Evolutionary conservation across 371 early-diverging fungal species (phyloP).

Genomic region (Chytridium lagenaria): DNA sequence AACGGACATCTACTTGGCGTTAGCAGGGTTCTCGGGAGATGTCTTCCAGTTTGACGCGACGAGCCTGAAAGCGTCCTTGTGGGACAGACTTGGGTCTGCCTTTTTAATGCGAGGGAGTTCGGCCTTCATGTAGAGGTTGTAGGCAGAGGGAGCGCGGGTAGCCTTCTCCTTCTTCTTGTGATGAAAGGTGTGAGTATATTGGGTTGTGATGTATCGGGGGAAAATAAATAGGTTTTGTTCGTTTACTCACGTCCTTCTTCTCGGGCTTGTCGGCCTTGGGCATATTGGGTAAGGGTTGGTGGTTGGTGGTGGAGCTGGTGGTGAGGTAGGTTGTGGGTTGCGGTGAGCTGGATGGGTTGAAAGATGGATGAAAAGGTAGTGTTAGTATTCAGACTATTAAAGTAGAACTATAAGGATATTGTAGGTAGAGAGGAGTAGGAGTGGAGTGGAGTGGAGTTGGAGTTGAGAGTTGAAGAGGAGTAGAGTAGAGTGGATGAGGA

Average conservation of each 20-base stretch:
- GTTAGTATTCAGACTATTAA: no score
- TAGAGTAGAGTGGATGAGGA: neutral
- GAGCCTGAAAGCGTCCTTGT: conserved; percentile 67
- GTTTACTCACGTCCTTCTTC: neutral
- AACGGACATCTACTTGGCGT: conserved; percentile 23
- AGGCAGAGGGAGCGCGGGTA: conserved; percentile 36
- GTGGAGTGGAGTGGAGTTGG: neutral
- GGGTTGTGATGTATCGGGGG: no score
- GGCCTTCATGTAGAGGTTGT: conserved; percentile 45
- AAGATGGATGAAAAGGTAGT: neutral
- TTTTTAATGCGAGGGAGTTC: conserved; percentile 63
- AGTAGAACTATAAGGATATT: no score
- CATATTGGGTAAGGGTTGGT: neutral
- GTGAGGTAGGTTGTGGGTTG: neutral
- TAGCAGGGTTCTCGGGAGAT: conserved; percentile 23
- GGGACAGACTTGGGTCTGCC: conserved; percentile 53
- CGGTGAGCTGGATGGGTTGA: neutral
- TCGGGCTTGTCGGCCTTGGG: neutral
- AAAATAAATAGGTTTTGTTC: no score
- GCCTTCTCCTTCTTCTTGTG: conserved; percentile 47
- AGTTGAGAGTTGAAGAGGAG: neutral
- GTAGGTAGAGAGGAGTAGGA: neutral
- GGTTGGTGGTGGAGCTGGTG: neutral
- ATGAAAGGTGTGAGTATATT: no score
- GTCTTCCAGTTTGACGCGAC: conserved; percentile 31